Percentiles rank a stretch among this genome's conserved stretches.
Evolutionary conservation across 2,329 filamentous ascomycete genomes (phyloP).

Genomic region (Plenodomus biglobosus): DNA sequence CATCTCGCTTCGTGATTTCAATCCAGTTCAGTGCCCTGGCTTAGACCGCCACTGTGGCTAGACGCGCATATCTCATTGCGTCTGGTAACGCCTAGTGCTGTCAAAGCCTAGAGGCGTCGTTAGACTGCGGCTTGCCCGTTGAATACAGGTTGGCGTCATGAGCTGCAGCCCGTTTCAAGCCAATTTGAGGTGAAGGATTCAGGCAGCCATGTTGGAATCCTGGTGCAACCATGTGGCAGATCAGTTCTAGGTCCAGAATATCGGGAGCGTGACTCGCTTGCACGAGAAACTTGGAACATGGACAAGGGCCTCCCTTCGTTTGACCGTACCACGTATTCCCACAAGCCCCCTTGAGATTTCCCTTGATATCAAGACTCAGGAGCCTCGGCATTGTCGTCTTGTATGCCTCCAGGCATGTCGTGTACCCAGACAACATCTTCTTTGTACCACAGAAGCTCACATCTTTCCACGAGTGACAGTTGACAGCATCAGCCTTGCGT

Average conservation of each 20-base stretch:
- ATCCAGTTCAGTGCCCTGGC: conserved; percentile 13
- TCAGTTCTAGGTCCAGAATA: conserved; percentile 8
- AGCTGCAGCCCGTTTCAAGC: conserved; percentile 2
- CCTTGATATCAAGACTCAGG: neutral
- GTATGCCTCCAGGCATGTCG: neutral
- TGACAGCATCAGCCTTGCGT: neutral
- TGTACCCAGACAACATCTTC: neutral
- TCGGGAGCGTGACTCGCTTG: conserved; percentile 1
- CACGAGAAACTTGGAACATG: conserved; percentile 5
- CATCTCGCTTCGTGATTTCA: conserved; percentile 24
- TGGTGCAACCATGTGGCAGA: conserved; percentile 4
- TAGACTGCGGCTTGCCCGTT: conserved; percentile 19
- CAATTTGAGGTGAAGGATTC: neutral
- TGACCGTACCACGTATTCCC: neutral
- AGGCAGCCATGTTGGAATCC: conserved; percentile 2
- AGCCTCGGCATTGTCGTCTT: neutral
- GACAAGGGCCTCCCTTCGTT: conserved; percentile 1
- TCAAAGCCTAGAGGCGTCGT: conserved; percentile 13
- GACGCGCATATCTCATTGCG: conserved; percentile 18
- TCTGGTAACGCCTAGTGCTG: conserved; percentile 6
- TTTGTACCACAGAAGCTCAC: neutral
- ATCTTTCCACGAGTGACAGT: neutral
- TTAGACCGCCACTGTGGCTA: conserved; percentile 16
- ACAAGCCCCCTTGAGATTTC: neutral
- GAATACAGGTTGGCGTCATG: conserved; percentile 11